Evolutionary conservation across 768 basidiomycete species (phyloP).

Genomic region (Leccinum rimulosum): DNA sequence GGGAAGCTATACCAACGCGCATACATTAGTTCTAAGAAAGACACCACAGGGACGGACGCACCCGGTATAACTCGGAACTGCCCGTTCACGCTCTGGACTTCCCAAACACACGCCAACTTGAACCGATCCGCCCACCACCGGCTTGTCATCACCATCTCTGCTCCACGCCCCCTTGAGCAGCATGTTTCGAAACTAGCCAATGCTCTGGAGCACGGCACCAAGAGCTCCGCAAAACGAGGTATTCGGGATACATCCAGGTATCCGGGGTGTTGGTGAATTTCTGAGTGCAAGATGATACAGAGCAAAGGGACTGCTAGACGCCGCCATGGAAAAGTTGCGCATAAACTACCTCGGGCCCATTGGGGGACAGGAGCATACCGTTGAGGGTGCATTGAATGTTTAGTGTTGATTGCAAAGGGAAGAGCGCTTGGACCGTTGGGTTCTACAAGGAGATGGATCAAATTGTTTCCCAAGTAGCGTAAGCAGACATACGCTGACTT

Average conservation of each 20-base stretch:
- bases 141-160: too few relatives aligned
- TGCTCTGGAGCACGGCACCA: constrained; percentile 4
- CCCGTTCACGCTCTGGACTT: too few relatives aligned
- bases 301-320: constrained; percentile 86
- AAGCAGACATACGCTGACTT: constrained; percentile 62
- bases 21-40: too few relatives aligned
- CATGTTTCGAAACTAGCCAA: too few relatives aligned
- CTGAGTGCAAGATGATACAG: constrained; percentile 70
- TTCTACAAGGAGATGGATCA: constrained; percentile 47
- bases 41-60: too few relatives aligned
- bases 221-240: constrained; percentile 74
- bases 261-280: constrained; percentile 40
- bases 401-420: constrained; percentile 65
- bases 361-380: constrained; percentile 37
- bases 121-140: too few relatives aligned
- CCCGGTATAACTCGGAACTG: too few relatives aligned
- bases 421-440: constrained; percentile 77
- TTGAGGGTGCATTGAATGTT: constrained; percentile 81
- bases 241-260: constrained; percentile 66
- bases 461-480: not conserved
- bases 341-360: constrained; percentile 53
- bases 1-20: too few relatives aligned
- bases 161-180: too few relatives aligned
- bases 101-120: too few relatives aligned
- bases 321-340: constrained; percentile 79